Percentiles rank a stretch among this genome's conserved stretches.
phyloP scores from a whole-genome alignment of 192 early-diverging fungal genomes.

The Gonapodya prolifera region DNA sequence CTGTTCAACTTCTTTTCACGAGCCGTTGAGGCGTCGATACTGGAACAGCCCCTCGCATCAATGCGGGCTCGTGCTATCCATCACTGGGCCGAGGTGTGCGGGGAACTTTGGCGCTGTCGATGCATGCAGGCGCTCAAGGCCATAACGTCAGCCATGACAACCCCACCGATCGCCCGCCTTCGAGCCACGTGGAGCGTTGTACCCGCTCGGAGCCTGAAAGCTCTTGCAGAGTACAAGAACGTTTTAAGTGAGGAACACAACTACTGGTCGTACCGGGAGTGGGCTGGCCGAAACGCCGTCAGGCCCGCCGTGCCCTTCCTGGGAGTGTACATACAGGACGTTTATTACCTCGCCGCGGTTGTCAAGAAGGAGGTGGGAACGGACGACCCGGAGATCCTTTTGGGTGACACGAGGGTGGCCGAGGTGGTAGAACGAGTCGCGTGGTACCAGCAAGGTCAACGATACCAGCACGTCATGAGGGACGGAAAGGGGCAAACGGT shows the following conservation, averaged over 20 bases:
- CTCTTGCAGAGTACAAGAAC: constrained; percentile 32
- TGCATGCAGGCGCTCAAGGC: constrained; percentile 65
- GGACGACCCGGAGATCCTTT: not conserved
- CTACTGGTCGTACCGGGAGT: constrained; percentile 56
- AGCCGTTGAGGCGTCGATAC: constrained; percentile 55
- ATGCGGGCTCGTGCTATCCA: constrained; percentile 45
- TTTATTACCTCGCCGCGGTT: constrained; percentile 56
- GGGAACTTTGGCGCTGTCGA: constrained; percentile 34
- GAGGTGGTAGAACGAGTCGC: not conserved
- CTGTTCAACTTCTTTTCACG: constrained; percentile 75
- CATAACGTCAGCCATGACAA: constrained; percentile 48
- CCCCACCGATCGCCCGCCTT: constrained; percentile 54
- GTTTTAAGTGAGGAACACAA: constrained; percentile 58
- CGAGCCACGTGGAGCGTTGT: constrained; percentile 61
- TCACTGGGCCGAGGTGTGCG: constrained; percentile 58
- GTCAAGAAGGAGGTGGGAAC: constrained; percentile 28
- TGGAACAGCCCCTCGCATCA: constrained; percentile 40
- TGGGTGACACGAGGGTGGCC: not conserved
- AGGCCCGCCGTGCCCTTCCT: constrained; percentile 59
- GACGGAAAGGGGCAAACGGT: not conserved
- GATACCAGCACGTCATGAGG: not conserved
- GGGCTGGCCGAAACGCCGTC: constrained; percentile 26
- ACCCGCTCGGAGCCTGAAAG: constrained; percentile 44
- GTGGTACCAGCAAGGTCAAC: not conserved
- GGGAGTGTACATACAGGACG: constrained; percentile 62